Base-by-base conservation (phyloP, 257 asterid species). In the Solanum rostratum region DNA sequence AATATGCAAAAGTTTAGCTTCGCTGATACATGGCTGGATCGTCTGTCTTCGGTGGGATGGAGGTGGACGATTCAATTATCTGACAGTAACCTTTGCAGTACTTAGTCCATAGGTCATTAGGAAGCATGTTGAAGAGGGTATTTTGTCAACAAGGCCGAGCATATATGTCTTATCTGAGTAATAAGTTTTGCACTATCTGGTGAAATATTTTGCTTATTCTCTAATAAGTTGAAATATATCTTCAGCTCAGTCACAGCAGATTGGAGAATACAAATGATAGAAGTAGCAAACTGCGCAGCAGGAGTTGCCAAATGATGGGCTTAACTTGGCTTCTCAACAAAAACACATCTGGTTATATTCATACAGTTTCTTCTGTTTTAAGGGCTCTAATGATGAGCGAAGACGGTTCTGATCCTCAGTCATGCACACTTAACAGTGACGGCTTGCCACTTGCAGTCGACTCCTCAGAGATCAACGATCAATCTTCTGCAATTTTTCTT, bases 401-500 rank as follows among this genome's bases (percentile, higher is more conserved):
- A n/a, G 98, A 92, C 79, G 95, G 95, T 9, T 95, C 98, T 2
- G 97, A 85, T 81, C 92, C 92, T 89, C 89, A 92, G 57, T 95
- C 95, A 22, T 96, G 99, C 91, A 93, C 97, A 86, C 99, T 98
- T 39, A 98, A 94, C 91, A 97, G 94, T 88, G 99, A 96, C 88
- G 95, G 95, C 91, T 95, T 96, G 98, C 99, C 99, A 52, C 90
- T 96, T 85, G 99, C 99, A 85, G 99, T 96, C 22, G 94, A 95
- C 84, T 95, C 99, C 0, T 91, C 92, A 16, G 97, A 94, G 92
- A 88, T 97, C 87, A 97, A 91, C 46, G 12, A 78, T 50, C 82
- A 78, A 50, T 78, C 82, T 50, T 27, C 29, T 50, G 65, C 12
- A 1, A 50, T 46, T 50, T 15, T 6, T 50, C 43, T 78, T 78